Conservation (phyloP, 2,329 filamentous ascomycete genomes). For the Claviceps sp. region DNA sequence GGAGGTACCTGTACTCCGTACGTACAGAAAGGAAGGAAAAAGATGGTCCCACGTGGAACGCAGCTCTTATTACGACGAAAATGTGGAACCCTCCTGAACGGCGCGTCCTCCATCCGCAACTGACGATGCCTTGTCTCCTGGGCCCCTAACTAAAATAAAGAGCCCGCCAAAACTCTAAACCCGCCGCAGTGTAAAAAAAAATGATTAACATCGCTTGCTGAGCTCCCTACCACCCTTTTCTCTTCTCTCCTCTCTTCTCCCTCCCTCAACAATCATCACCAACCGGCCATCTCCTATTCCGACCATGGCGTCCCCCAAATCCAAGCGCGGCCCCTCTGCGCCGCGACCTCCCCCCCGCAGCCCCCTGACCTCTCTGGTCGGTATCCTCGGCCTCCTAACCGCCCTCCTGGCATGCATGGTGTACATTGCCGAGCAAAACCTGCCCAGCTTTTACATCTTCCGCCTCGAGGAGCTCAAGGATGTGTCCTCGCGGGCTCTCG, state of each 20-base stretch:
- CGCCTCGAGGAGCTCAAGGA: conserved; percentile 53
- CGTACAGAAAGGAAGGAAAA: background rate
- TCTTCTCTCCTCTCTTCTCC: conserved; percentile 3
- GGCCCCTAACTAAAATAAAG: too few relatives aligned
- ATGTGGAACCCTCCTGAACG: background rate
- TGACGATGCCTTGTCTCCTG: too few relatives aligned
- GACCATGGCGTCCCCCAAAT: background rate
- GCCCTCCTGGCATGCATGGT: conserved; percentile 40
- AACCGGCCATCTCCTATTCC: too few relatives aligned
- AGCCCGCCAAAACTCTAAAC: background rate
- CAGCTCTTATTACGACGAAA: background rate
- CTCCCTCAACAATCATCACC: background rate
- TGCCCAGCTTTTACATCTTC: conserved; percentile 64
- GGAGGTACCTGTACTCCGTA: background rate
- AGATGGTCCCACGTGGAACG: background rate
- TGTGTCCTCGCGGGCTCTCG: conserved; percentile 52
- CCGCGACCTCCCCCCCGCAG: conserved; percentile 4
- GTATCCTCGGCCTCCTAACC: conserved; percentile 37
- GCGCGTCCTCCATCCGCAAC: too few relatives aligned
- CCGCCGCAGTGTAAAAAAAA: background rate
- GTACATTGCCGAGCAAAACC: conserved; percentile 44
- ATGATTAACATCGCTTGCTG: too few relatives aligned
- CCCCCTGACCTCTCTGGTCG: conserved; percentile 24
- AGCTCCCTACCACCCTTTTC: too few relatives aligned
- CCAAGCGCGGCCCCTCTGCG: conserved; percentile 6